Evolutionary conservation across 1,139 yeast genomes (phyloP).

Genomic region (Zhuliangozyma blackwelliae): DNA sequence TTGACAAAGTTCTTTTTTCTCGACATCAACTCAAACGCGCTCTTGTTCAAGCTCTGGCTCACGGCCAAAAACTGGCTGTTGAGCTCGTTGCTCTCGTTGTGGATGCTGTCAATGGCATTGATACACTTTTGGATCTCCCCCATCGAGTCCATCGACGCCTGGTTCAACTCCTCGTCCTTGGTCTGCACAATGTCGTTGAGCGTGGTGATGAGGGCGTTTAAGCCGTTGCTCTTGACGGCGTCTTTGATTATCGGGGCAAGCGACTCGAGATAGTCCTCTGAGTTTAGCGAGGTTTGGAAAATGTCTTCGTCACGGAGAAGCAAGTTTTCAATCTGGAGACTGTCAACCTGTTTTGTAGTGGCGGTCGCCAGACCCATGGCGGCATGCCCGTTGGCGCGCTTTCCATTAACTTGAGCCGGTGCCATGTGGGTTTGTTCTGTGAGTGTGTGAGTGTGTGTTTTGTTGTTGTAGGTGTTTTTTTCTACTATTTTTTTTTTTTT

Average conservation of each 20-base stretch:
- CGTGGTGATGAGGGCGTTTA: conserved; percentile 52
- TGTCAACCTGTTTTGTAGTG: conserved; percentile 14
- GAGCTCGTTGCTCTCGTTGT: conserved; percentile 49
- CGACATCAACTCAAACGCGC: conserved; percentile 60
- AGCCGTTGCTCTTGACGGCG: conserved; percentile 53
- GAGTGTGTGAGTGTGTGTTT: not conserved
- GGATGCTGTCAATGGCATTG: conserved; percentile 54
- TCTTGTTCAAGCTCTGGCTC: conserved; percentile 49
- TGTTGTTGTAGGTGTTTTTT: not conserved
- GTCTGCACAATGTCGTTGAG: conserved; percentile 54
- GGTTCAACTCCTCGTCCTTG: conserved; percentile 63
- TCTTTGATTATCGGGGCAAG: conserved; percentile 74
- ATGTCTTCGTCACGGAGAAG: conserved; percentile 44
- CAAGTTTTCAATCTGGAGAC: conserved; percentile 37
- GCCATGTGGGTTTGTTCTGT: conserved; percentile 1
- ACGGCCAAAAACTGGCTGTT: conserved; percentile 50
- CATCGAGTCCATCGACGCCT: conserved; percentile 58
- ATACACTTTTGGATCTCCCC: conserved; percentile 52
- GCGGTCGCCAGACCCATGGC: not conserved
- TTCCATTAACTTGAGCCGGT: conserved; percentile 4
- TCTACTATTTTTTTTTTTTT: too few relatives aligned
- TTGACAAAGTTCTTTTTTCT: conserved; percentile 54
- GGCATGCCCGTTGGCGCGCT: not conserved
- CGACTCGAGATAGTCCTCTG: conserved; percentile 75
- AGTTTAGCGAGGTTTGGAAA: conserved; percentile 46